Base-by-base conservation (phyloP, 306 rosid species). In the Nissolia schottii region DNA sequence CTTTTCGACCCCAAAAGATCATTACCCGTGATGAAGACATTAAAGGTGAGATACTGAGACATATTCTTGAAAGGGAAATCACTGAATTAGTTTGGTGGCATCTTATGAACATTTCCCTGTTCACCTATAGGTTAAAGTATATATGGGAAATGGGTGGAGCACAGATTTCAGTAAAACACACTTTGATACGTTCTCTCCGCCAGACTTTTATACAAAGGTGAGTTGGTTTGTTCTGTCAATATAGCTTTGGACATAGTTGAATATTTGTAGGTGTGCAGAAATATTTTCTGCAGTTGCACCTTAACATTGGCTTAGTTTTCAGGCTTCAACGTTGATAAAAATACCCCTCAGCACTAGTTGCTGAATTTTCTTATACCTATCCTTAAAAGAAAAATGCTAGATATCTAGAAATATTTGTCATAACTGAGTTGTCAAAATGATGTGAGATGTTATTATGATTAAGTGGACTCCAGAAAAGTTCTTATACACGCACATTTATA, bases 161-260 rank as follows among this genome's bases (percentile, higher is more conserved):
- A 10, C 69, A 41, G 84, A 83, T 83, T 83, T 83, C 62, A 75
- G 87, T 65, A 77, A 79, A 79, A 83, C 87, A 45, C 81, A 90
- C 65, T 83, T 79, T 37, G 81, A 83, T 75, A 6, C 81, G 6
- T 90, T 67, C 79, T 90, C 98, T 50, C 98, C 96, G 0, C 98
- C 98, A 0, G 98, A 93, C 78, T 93, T 90, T 70, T 90, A 93
- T 78, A 87, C 93, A 38, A 93, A 90, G 81, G 87, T 79, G 55
- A 83, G 84, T 25, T 37, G 24, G 1, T 22, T 49, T 43, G 11
- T 64, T 58, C 12, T 73, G 34, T 7, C 50, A 13, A 38, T 50
- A 28, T 20, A 34, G 48, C 68, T 35, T 3, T 28, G 9, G n/a
- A 37, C 61, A 35, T 50, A 5, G n/a, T 41, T 27, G 43, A 40